Evolutionary conservation across 2,329 filamentous ascomycete species (phyloP).

Genomic region (Didymosphaeria variabile): DNA sequence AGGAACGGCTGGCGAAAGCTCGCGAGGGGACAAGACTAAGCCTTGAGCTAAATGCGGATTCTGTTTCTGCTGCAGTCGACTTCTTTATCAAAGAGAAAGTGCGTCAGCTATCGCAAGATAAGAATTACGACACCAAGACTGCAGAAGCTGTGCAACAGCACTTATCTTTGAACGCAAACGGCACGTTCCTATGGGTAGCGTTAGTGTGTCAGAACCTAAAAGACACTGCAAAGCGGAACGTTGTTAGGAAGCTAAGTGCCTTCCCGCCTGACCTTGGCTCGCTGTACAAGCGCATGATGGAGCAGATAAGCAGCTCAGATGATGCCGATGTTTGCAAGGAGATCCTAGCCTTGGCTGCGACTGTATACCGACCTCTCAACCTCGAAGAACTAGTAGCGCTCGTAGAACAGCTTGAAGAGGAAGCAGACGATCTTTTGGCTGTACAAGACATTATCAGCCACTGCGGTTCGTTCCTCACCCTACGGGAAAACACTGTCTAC

Average conservation of each 20-base stretch:
- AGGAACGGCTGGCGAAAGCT: background rate
- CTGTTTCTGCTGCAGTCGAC: background rate
- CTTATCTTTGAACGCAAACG: background rate
- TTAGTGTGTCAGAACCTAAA: background rate
- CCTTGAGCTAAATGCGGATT: slow-evolving; percentile 3
- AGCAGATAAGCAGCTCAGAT: background rate
- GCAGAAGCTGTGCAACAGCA: background rate
- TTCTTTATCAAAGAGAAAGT: background rate
- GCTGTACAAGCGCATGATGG: slow-evolving; percentile 4
- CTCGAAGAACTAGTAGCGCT: background rate
- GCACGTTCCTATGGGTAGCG: slow-evolving; percentile 5
- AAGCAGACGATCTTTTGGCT: background rate
- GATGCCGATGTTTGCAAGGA: background rate
- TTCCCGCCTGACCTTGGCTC: background rate
- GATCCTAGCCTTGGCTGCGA: background rate
- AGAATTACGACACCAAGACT: background rate
- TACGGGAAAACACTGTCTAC: slow-evolving; percentile 30
- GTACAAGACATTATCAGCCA: background rate
- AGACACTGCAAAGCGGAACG: background rate
- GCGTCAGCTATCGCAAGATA: background rate
- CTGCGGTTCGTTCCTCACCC: slow-evolving; percentile 2
- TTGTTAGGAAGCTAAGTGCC: background rate
- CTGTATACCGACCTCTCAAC: background rate
- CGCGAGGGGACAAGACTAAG: background rate
- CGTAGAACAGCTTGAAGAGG: background rate